Percentiles rank a stretch among this genome's conserved stretches.
Conservation (phyloP, 345 rosid genomes). For the Euphorbia lathyris region DNA sequence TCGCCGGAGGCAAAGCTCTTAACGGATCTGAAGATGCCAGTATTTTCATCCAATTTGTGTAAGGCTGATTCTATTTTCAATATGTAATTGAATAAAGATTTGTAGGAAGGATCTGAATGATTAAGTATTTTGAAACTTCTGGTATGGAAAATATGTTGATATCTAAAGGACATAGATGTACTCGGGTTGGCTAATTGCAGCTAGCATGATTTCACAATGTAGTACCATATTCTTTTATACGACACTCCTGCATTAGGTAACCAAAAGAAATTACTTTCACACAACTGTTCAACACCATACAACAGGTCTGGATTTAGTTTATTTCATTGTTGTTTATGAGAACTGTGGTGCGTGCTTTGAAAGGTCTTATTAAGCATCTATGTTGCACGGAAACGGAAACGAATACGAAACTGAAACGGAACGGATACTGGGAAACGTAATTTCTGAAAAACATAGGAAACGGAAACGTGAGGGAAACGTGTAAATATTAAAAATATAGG, state of each 20-base stretch:
- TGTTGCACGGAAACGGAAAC: too few species aligned
- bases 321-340: neutral
- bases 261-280: neutral
- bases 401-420: too few species aligned
- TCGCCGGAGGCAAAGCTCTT: constrained; percentile 48
- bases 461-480: too few species aligned
- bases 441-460: too few species aligned
- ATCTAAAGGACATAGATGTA: neutral
- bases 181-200: neutral
- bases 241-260: neutral
- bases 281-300: neutral
- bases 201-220: neutral
- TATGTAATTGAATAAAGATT: neutral
- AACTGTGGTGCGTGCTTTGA: neutral
- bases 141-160: neutral
- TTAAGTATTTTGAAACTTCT: neutral
- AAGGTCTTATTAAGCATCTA: too few species aligned
- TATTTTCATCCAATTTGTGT: constrained; percentile 29
- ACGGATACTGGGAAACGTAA: too few species aligned
- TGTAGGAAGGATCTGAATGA: constrained; percentile 5
- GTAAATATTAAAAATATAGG: too few species aligned
- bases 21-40: constrained; percentile 23
- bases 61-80: constrained; percentile 18
- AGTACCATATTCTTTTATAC: neutral
- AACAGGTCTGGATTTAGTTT: neutral